Conservation (phyloP, 2,329 filamentous ascomycete species). For the Lecanicillium sp. region DNA sequence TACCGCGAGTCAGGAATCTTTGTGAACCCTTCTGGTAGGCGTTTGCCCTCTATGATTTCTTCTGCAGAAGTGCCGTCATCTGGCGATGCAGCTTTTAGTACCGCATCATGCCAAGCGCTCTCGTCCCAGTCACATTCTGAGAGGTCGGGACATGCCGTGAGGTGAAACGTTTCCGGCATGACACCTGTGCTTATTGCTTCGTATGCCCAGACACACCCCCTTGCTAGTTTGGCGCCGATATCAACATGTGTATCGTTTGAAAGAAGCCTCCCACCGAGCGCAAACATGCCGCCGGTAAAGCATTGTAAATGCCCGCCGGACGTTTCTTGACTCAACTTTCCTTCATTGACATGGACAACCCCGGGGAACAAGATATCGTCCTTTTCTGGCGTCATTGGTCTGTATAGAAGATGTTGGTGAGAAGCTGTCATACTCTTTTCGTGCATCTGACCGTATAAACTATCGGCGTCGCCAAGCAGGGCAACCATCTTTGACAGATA, state of each 20-base stretch:
- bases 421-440: slow-evolving; percentile 49
- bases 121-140: slow-evolving; percentile 25
- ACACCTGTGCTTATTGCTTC: slow-evolving; percentile 40
- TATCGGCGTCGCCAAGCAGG: slow-evolving; percentile 51
- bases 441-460: slow-evolving; percentile 58
- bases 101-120: slow-evolving; percentile 13
- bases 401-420: slow-evolving; percentile 57
- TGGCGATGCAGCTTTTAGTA: slow-evolving; percentile 16
- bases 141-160: slow-evolving; percentile 28
- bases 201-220: slow-evolving; percentile 51
- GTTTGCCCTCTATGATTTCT: slow-evolving; percentile 18
- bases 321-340: slow-evolving; percentile 35
- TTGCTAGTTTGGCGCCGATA: slow-evolving; percentile 37
- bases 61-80: slow-evolving; percentile 16
- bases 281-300: slow-evolving; percentile 59
- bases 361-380: slow-evolving; percentile 57
- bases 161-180: slow-evolving; percentile 43
- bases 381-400: slow-evolving; percentile 54
- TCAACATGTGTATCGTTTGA: slow-evolving; percentile 33
- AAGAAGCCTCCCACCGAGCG: slow-evolving; percentile 51
- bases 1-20: slow-evolving; percentile 43
- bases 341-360: slow-evolving; percentile 20
- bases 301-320: slow-evolving; percentile 50
- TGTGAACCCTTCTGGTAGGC: slow-evolving; percentile 52
- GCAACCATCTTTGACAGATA: slow-evolving; percentile 55